Conservation (phyloP, 352 stramenopile species). For the Pilasporangium apinafurcum region DNA sequence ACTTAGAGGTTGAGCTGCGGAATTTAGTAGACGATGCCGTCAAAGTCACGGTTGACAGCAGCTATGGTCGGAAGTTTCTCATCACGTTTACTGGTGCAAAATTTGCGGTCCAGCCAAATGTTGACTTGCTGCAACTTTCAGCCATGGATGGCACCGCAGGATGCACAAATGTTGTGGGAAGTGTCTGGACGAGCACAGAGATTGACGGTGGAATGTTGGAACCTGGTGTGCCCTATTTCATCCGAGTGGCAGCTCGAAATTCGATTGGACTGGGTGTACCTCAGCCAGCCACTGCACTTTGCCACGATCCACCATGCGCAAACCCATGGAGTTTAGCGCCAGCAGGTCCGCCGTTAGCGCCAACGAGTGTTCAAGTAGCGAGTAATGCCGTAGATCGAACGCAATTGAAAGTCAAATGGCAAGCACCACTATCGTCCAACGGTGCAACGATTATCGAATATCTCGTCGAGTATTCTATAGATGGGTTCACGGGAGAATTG, state of each 20-base stretch:
- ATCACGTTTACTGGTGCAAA: slow-evolving; percentile 87
- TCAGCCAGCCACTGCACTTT: slow-evolving; percentile 29
- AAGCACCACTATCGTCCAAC: slow-evolving; percentile 47
- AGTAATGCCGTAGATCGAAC: slow-evolving; percentile 74
- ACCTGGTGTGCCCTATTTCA: slow-evolving; percentile 83
- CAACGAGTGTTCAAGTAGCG: slow-evolving; percentile 70
- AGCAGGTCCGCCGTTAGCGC: slow-evolving; percentile 61
- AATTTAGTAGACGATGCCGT: slow-evolving; percentile 52
- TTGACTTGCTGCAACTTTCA: slow-evolving; percentile 38
- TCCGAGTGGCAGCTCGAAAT: slow-evolving; percentile 89
- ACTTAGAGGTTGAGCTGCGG: slow-evolving; percentile 23
- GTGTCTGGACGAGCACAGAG: slow-evolving; percentile 58
- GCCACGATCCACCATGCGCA: slow-evolving; percentile 45
- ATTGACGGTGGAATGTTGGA: slow-evolving; percentile 76
- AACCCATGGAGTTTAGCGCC: slow-evolving; percentile 37
- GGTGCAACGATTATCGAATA: slow-evolving; percentile 66
- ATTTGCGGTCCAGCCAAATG: slow-evolving; percentile 27
- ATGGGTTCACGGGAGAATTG: slow-evolving; percentile 26
- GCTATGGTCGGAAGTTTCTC: slow-evolving; percentile 50
- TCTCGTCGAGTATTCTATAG: slow-evolving; percentile 81
- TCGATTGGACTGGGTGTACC: slow-evolving; percentile 64
- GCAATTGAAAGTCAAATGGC: slow-evolving; percentile 85
- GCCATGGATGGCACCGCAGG: slow-evolving; percentile 48
- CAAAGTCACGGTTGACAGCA: slow-evolving; percentile 49
- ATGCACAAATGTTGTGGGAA: slow-evolving; percentile 41